phyloP scores from a whole-genome alignment of 1,139 yeast genomes.

The Pichia sp. region DNA sequence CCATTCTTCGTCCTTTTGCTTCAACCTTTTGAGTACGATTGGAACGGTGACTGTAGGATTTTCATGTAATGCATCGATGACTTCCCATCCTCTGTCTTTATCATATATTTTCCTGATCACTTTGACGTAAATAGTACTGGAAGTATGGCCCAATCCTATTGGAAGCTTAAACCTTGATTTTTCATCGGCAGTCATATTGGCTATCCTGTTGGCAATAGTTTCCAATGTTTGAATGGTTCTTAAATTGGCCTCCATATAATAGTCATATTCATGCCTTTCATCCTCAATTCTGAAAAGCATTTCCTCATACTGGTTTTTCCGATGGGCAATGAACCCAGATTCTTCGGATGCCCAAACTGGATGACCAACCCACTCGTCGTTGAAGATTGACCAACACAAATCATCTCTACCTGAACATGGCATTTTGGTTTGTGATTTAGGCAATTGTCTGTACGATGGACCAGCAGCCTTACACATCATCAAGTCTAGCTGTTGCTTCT shows the following conservation, averaged over 20 bases:
- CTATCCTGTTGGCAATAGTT: conserved; percentile 90
- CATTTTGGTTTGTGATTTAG: conserved; percentile 93
- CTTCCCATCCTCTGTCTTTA: conserved; percentile 92
- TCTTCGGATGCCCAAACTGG: conserved; percentile 99
- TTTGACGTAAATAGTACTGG: conserved; percentile 86
- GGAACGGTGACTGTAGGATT: conserved; percentile 96
- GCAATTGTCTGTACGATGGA: conserved; percentile 88
- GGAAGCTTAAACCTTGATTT: conserved; percentile 82
- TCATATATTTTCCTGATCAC: conserved; percentile 90
- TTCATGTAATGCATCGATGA: conserved; percentile 91
- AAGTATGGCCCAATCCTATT: conserved; percentile 88
- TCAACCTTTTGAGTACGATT: conserved; percentile 80
- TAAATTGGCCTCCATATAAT: conserved; percentile 88
- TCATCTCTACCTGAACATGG: conserved; percentile 98
- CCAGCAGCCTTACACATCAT: conserved; percentile 86
- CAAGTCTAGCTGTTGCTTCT: conserved; percentile 85
- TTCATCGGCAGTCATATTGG: conserved; percentile 89
- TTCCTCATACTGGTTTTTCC: conserved; percentile 96
- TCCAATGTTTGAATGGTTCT: conserved; percentile 94
- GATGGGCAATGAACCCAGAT: conserved; percentile 95
- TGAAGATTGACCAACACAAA: conserved; percentile 98
- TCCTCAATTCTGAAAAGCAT: conserved; percentile 92
- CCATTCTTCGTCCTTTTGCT: conserved; percentile 99
- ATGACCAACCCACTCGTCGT: conserved; percentile 99
- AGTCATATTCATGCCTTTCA: conserved; percentile 95